phyloP scores from a whole-genome alignment of 805 yeast species.

The Candida morakotiae region DNA sequence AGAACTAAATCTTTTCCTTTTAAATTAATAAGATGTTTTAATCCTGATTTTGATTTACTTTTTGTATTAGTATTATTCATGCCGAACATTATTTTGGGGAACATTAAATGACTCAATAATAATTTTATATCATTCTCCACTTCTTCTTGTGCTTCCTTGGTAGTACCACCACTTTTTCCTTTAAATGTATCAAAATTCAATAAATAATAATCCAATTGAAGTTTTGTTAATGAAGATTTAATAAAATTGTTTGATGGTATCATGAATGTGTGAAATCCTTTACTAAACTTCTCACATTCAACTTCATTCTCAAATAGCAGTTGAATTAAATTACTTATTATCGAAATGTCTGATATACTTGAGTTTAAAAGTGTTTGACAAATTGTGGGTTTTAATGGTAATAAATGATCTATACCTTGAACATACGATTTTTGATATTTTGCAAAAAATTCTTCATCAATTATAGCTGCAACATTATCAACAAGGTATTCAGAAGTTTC shows the following conservation, averaged over 20 bases:
- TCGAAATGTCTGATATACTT: constrained; percentile 14
- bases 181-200: constrained; percentile 17
- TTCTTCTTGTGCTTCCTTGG: constrained; percentile 30
- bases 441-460: constrained; percentile 57
- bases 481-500: constrained; percentile 28
- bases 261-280: constrained; percentile 23
- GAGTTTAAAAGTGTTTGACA: constrained; percentile 31
- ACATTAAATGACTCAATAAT: constrained; percentile 23
- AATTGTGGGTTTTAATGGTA: constrained; percentile 32
- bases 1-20: constrained; percentile 14
- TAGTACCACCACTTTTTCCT: constrained; percentile 16
- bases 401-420: constrained; percentile 53
- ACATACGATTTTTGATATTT: constrained; percentile 61
- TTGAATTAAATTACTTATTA: constrained; percentile 24
- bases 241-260: constrained; percentile 32
- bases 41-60: constrained; percentile 2
- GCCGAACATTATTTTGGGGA: constrained; percentile 25
- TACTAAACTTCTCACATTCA: constrained; percentile 26
- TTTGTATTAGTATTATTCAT: constrained; percentile 22
- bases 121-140: constrained; percentile 22
- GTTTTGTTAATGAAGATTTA: constrained; percentile 19
- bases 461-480: constrained; percentile 45
- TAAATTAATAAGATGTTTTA: background rate
- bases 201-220: constrained; percentile 25
- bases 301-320: constrained; percentile 20